A percentile compares a stretch with the other conserved stretches of the same genome.
phyloP scores from a whole-genome alignment of 495 filamentous ascomycete species.

The Aspergillus egyptiacus region DNA sequence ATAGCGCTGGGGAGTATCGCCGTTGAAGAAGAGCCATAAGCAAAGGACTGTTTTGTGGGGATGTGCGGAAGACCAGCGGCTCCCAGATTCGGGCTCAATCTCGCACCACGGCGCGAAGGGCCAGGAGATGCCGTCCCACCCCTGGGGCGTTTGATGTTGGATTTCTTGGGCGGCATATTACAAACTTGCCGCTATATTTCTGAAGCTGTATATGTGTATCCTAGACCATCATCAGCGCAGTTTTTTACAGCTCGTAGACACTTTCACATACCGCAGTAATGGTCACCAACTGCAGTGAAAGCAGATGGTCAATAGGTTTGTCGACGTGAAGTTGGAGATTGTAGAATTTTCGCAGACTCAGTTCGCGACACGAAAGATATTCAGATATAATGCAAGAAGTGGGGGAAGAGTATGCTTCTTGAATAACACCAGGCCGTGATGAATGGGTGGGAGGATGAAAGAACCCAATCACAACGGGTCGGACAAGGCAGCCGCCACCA shows the following conservation, averaged over 20 bases:
- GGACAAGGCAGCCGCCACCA: slow-evolving; percentile 11
- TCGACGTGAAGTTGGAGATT: background rate
- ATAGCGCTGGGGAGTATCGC: slow-evolving; percentile 25
- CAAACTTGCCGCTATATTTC: no score
- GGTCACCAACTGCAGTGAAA: background rate
- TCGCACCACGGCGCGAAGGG: slow-evolving; percentile 13
- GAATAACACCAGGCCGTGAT: background rate
- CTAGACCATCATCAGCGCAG: background rate
- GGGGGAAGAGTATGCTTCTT: background rate
- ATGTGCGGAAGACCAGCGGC: slow-evolving; percentile 24
- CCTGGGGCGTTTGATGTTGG: background rate
- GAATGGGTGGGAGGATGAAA: slow-evolving; percentile 2
- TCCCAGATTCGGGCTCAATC: slow-evolving; percentile 5
- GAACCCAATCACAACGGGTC: background rate
- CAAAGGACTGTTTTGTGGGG: slow-evolving; percentile 28
- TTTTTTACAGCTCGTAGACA: background rate
- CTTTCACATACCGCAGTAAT: background rate
- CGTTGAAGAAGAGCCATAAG: slow-evolving; percentile 29
- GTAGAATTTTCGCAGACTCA: background rate
- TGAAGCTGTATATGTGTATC: background rate
- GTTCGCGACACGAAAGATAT: background rate
- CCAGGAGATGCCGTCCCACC: background rate
- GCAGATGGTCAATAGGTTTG: background rate
- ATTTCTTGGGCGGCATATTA: slow-evolving; percentile 9
- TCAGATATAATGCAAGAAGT: background rate